Conservation (phyloP, 495 filamentous ascomycete genomes). For the Penicillium robsamsonii region DNA sequence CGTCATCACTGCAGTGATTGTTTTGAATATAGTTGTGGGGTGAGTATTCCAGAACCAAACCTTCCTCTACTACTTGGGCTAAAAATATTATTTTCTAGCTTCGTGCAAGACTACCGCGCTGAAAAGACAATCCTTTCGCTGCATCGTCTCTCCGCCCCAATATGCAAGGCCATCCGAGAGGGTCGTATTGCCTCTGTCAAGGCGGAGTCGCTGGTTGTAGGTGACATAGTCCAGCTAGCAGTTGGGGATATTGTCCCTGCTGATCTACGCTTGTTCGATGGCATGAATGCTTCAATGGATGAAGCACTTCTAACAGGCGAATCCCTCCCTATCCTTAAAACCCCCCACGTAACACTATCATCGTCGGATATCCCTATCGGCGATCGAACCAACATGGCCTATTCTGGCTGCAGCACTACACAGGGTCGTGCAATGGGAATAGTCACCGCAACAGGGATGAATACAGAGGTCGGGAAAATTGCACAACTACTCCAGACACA, state of each 20-base stretch:
- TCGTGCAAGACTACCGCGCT: conserved; percentile 79
- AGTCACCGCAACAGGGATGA: conserved; percentile 71
- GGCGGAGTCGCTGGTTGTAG: conserved; percentile 73
- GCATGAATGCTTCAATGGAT: conserved; percentile 73
- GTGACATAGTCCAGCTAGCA: conserved; percentile 70
- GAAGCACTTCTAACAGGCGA: conserved; percentile 55
- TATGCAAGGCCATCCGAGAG: conserved; percentile 72
- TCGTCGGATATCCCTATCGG: conserved; percentile 58
- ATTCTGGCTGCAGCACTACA: conserved; percentile 66
- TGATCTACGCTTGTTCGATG: conserved; percentile 67
- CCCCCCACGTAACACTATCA: conserved; percentile 61
- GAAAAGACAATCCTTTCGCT: conserved; percentile 86
- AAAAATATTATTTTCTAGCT: conserved; percentile 30
- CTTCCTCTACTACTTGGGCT: neutral
- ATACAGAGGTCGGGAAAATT: conserved; percentile 83
- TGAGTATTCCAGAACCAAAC: conserved; percentile 22
- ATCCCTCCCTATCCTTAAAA: conserved; percentile 65
- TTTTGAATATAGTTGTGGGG: conserved; percentile 74
- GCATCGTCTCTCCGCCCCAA: conserved; percentile 72
- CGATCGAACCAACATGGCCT: conserved; percentile 68
- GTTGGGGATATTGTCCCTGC: conserved; percentile 72
- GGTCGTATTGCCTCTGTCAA: conserved; percentile 63
- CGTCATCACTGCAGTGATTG: conserved; percentile 76
- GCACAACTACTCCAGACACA: conserved; percentile 55
- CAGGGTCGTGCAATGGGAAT: conserved; percentile 66